Evolutionary conservation across 495 filamentous ascomycete genomes (phyloP).

Genomic region (Penicillium alfredii): DNA sequence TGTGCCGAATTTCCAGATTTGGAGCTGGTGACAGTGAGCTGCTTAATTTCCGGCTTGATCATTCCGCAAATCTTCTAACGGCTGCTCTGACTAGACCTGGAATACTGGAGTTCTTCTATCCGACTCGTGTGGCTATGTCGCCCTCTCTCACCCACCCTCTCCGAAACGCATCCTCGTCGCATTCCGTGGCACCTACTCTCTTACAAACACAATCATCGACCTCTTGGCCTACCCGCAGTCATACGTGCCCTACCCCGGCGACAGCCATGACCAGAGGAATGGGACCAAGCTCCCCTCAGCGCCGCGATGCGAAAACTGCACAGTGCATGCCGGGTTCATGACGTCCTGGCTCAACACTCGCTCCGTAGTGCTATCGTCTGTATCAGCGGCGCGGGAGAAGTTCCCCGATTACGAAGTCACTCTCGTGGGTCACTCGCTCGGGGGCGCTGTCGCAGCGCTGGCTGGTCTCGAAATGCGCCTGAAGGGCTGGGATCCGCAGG

Average conservation of each 20-base stretch:
- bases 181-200: constrained; percentile 89
- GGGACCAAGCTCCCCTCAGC: background rate
- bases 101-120: constrained; percentile 81
- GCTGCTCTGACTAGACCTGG: constrained; percentile 55
- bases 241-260: constrained; percentile 73
- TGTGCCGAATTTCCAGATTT: constrained; percentile 76
- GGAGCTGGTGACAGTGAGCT: constrained; percentile 60
- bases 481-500: constrained; percentile 61
- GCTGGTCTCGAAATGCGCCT: constrained; percentile 70
- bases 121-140: constrained; percentile 92
- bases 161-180: constrained; percentile 72
- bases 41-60: no score
- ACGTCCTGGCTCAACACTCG: constrained; percentile 73
- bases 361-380: constrained; percentile 51
- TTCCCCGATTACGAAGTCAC: constrained; percentile 68
- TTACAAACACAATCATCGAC: constrained; percentile 85
- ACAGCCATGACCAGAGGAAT: constrained; percentile 17
- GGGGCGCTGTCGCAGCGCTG: constrained; percentile 85
- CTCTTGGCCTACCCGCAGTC: constrained; percentile 81
- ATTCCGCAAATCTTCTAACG: constrained; percentile 1
- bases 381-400: constrained; percentile 45
- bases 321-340: constrained; percentile 87
- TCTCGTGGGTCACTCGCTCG: constrained; percentile 85
- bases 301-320: constrained; percentile 68
- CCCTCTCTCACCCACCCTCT: constrained; percentile 63